Evolutionary conservation across 2,329 filamentous ascomycete genomes (phyloP).

Genomic region (Exophiala mesophila): DNA sequence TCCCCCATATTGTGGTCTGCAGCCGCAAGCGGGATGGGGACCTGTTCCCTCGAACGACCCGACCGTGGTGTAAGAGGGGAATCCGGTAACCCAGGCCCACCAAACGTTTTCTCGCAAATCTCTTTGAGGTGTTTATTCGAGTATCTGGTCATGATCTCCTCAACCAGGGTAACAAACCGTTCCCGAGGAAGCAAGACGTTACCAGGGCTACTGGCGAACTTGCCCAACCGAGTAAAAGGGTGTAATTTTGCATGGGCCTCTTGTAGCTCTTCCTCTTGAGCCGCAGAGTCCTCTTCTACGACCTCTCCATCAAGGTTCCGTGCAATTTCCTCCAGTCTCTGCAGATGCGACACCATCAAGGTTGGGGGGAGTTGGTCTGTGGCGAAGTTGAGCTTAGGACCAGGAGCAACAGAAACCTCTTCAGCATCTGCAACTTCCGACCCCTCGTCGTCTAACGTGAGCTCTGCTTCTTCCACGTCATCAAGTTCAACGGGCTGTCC

Average conservation of each 20-base stretch:
- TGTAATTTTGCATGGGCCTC: conserved; percentile 48
- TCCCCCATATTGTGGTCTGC: conserved; percentile 54
- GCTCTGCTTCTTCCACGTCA: conserved; percentile 2
- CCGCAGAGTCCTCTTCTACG: conserved; percentile 42
- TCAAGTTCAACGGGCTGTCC: conserved; percentile 34
- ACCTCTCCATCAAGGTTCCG: conserved; percentile 37
- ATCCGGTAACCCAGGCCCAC: conserved; percentile 68
- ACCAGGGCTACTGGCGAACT: conserved; percentile 66
- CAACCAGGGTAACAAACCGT: conserved; percentile 66
- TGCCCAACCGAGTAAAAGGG: conserved; percentile 67
- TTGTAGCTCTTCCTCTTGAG: conserved; percentile 35
- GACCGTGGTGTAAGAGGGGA: conserved; percentile 62
- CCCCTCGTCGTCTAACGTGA: not conserved
- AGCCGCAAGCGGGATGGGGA: conserved; percentile 54
- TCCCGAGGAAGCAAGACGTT: conserved; percentile 70
- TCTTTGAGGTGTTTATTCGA: conserved; percentile 70
- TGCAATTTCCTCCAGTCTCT: conserved; percentile 36
- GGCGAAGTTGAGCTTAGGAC: conserved; percentile 15
- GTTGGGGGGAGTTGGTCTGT: conserved; percentile 8
- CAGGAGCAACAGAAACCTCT: conserved; percentile 5
- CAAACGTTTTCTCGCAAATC: conserved; percentile 69
- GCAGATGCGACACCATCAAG: conserved; percentile 23
- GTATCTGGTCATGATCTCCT: conserved; percentile 60
- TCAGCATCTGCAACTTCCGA: not conserved
- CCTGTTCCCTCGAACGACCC: conserved; percentile 46